Evolutionary conservation across 2,329 filamentous ascomycete genomes (phyloP), one percentile per base, ranked within the genome.

Genomic region (Pseudogymnoascus sp.): DNA sequence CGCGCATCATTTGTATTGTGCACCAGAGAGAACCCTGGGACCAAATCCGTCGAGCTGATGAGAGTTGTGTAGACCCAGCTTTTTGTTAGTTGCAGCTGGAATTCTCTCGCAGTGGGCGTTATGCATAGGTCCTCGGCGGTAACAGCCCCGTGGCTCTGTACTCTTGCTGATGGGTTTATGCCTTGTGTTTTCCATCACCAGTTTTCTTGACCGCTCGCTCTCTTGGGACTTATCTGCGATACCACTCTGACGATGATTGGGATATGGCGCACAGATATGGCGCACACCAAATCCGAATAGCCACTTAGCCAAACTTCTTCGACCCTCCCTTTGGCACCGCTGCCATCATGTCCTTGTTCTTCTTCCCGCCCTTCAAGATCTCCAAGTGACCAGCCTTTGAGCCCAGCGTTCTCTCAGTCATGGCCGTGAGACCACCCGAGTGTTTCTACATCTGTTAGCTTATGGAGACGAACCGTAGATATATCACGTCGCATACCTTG

Each of bases 311-410:
- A 66, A 73, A 72, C 61, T 73, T 73, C 68, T 71, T 72, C 41
- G 65, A 70, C 11, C 72, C 71, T 1, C 72, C 70, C 70, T 71
- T 73, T 65, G 66, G 70, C 62, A 65, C 70, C 61, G 66, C 68
- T 10, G 65, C 68, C 66, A 72, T 73, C 65, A 66, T 70, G 69
- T 77, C 77, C 68, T 75, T 79, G 65, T 84, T 80, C 75, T 83
- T 87, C 81, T 88, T 89, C 11, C 86, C 87, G 2, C 86, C 86
- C 63, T 79, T 80, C 70, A 90, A 73, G 70, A 90, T 71, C 74
- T 91, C 88, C 70, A 90, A 70, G 79, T 91, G 88, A 12, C 88
- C 88, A 4, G 87, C 88, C 70, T 84, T 84, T 65, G 84, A 78
- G 11, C 87, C 88, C 8, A 90, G 78, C 66, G 80, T 82, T 65